Evolutionary conservation across 148 eudicot species (phyloP).

Genomic region (Persicaria tinctoria): DNA sequence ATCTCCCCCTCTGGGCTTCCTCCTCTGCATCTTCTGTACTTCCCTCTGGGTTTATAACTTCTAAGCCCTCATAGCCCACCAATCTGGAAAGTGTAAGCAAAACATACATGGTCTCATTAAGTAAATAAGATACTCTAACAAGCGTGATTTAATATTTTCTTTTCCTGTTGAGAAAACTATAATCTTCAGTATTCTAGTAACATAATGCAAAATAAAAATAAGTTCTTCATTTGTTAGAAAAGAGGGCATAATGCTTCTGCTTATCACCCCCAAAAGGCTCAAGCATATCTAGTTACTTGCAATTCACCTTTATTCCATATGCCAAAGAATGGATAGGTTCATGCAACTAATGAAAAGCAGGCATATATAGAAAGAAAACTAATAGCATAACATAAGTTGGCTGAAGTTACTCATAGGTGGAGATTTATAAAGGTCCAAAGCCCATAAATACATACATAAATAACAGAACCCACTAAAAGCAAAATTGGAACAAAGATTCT

Average conservation of each 20-base stretch:
- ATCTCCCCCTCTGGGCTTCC: slow-evolving; percentile 32
- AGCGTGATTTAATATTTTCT: background rate
- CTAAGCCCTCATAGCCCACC: slow-evolving; percentile 27
- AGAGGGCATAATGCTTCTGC: background rate
- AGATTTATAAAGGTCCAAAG: background rate
- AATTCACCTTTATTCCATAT: background rate
- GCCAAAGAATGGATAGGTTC: background rate
- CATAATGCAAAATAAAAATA: background rate
- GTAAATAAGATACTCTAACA: background rate
- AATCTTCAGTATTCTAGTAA: background rate
- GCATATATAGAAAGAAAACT: background rate
- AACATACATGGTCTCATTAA: background rate
- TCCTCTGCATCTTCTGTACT: slow-evolving; percentile 29
- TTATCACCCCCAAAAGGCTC: background rate
- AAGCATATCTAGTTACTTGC: background rate
- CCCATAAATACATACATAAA: background rate
- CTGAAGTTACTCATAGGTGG: background rate
- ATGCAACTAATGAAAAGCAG: background rate
- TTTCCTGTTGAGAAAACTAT: background rate
- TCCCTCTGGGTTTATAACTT: slow-evolving; percentile 31
- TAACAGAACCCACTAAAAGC: background rate
- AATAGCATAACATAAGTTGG: background rate
- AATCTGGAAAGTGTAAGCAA: slow-evolving; percentile 9
- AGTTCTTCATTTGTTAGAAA: background rate
- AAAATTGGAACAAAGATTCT: background rate